Percentiles rank a stretch among this genome's conserved stretches.
These are phyloP conservation scores for Elongisporangium anandrum DNA, from an alignment of 352 stramenopile species.

Conservation along the genomic window DNA sequence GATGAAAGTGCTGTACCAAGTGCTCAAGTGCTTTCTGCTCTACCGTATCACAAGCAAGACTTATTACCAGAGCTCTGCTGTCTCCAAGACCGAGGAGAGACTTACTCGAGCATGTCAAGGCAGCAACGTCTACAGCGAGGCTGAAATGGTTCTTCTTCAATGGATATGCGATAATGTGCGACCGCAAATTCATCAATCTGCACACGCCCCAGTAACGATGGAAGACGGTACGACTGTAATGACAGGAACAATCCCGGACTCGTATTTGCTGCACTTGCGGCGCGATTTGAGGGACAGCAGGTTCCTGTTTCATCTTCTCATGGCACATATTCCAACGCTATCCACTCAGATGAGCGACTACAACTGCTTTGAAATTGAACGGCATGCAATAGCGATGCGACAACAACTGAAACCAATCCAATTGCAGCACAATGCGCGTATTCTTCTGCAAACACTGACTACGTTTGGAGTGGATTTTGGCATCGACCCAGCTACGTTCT, in stretches of 20 bases:
- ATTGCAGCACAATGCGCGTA: slow-evolving; percentile 47
- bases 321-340: slow-evolving; percentile 85
- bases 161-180: slow-evolving; percentile 85
- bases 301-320: slow-evolving; percentile 83
- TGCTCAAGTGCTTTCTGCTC: slow-evolving; percentile 92
- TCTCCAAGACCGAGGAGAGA: slow-evolving; percentile 2
- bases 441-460: slow-evolving; percentile 55
- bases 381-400: background rate
- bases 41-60: slow-evolving; percentile 85
- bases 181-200: background rate
- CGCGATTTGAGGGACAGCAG: slow-evolving; percentile 65
- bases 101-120: slow-evolving; percentile 34
- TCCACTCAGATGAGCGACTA: slow-evolving; percentile 59
- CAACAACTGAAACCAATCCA: slow-evolving; percentile 3
- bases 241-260: slow-evolving; percentile 9
- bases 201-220: slow-evolving; percentile 9
- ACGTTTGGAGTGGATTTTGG: slow-evolving; percentile 83
- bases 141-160: slow-evolving; percentile 88
- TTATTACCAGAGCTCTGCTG: slow-evolving; percentile 37
- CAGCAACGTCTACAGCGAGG: slow-evolving; percentile 91
- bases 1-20: slow-evolving; percentile 88
- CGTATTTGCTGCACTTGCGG: slow-evolving; percentile 49
- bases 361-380: slow-evolving; percentile 50
- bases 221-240: slow-evolving; percentile 2
- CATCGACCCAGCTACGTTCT: slow-evolving; percentile 43